phyloP scores from a whole-genome alignment of 768 basidiomycete species.

The Boletus sp. region DNA sequence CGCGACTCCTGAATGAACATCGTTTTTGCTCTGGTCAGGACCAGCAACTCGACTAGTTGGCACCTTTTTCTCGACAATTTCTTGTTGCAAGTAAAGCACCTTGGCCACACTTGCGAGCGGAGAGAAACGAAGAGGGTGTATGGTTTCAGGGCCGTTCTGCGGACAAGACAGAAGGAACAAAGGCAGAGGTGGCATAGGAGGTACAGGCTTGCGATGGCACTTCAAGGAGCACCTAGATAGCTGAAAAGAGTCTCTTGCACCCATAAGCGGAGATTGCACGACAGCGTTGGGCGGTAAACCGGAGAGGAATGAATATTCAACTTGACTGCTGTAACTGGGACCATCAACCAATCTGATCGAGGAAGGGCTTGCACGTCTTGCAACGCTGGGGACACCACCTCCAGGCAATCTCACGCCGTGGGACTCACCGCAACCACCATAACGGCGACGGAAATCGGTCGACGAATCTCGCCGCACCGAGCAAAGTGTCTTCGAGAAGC shows the following conservation, averaged over 20 bases:
- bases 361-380: constrained; percentile 14
- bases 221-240: constrained; percentile 16
- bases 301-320: constrained; percentile 24
- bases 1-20: background rate
- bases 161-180: constrained; percentile 8
- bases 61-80: background rate
- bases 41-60: background rate
- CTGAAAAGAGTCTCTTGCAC: constrained; percentile 30
- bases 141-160: background rate
- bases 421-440: constrained; percentile 8
- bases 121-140: constrained; percentile 16
- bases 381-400: background rate
- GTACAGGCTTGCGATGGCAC: constrained; percentile 12
- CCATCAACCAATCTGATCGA: constrained; percentile 28
- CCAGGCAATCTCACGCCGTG: background rate
- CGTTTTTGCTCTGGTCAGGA: background rate
- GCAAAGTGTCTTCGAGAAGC: background rate
- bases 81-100: constrained; percentile 3
- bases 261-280: constrained; percentile 21
- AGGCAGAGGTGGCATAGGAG: constrained; percentile 24
- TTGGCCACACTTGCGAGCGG: constrained; percentile 10
- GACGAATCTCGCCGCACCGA: background rate
- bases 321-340: constrained; percentile 9
- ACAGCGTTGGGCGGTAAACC: constrained; percentile 17
- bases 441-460: background rate